A percentile compares a stretch with the other conserved stretches of the same genome.
phyloP scores from a whole-genome alignment of 495 filamentous ascomycete species.

The Xylaria sp. region DNA sequence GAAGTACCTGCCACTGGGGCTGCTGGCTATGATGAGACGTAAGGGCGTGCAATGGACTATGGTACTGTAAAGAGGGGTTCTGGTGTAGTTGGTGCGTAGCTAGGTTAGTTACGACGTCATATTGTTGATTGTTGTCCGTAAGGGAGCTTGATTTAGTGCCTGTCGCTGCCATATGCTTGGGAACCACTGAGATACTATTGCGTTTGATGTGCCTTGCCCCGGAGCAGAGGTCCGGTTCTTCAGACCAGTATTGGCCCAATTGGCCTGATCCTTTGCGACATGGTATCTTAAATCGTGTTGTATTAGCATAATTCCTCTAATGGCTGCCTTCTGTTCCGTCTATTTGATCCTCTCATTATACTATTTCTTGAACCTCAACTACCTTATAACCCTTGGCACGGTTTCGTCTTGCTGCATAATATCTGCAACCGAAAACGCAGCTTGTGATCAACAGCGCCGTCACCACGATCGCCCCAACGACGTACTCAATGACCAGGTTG shows the following conservation, averaged over 20 bases:
- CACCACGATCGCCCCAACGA: not conserved
- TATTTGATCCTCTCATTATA: not conserved
- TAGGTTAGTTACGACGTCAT: no score
- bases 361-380: not conserved
- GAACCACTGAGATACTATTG: no score
- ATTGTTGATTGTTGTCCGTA: no score
- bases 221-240: no score
- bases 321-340: not conserved
- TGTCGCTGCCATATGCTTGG: no score
- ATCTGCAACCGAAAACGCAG: not conserved
- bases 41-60: slow-evolving; percentile 64
- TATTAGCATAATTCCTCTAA: no score
- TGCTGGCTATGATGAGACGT: slow-evolving; percentile 59
- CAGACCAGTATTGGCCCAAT: no score
- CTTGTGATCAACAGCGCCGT: not conserved
- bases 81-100: no score
- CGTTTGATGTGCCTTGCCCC: no score
- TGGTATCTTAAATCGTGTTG: no score
- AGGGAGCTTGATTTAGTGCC: no score
- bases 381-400: not conserved
- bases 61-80: slow-evolving; percentile 39
- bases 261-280: no score
- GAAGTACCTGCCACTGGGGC: slow-evolving; percentile 60
- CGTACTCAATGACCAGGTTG: not conserved
- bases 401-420: not conserved